Evolutionary conservation across 2,329 filamentous ascomycete genomes (phyloP).

Genomic region (Chaetomium globosum): DNA sequence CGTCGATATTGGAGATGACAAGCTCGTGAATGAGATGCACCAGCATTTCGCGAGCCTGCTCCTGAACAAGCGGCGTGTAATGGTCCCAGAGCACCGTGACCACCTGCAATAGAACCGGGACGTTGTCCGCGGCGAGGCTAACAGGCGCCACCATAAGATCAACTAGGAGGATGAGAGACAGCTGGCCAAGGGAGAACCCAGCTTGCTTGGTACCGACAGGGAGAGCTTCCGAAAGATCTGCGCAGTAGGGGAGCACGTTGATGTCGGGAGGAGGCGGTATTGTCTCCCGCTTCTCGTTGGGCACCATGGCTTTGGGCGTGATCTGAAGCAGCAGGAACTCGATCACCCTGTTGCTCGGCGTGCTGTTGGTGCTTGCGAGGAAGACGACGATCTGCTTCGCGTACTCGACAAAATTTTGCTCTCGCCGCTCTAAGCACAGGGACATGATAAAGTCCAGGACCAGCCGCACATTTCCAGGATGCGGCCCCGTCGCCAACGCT

Average conservation of each 20-base stretch:
- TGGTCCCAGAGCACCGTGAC: slow-evolving; percentile 96
- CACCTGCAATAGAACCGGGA: slow-evolving; percentile 86
- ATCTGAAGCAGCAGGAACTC: slow-evolving; percentile 93
- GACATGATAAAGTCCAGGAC: slow-evolving; percentile 96
- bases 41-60: slow-evolving; percentile 95
- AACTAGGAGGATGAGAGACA: slow-evolving; percentile 90
- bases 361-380: slow-evolving; percentile 73
- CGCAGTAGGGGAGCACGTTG: slow-evolving; percentile 79
- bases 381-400: slow-evolving; percentile 98
- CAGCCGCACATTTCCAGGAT: slow-evolving; percentile 90
- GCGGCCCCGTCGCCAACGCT: slow-evolving; percentile 87
- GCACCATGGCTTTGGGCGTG: slow-evolving; percentile 94
- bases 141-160: slow-evolving; percentile 95
- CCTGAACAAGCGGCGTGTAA: slow-evolving; percentile 90
- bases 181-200: slow-evolving; percentile 87
- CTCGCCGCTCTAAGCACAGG: slow-evolving; percentile 86
- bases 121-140: slow-evolving; percentile 73
- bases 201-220: slow-evolving; percentile 89
- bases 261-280: slow-evolving; percentile 72
- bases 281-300: slow-evolving; percentile 75
- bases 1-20: slow-evolving; percentile 77
- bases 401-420: slow-evolving; percentile 97
- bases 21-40: slow-evolving; percentile 96
- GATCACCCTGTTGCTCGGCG: slow-evolving; percentile 84
- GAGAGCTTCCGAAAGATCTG: slow-evolving; percentile 76